Evolutionary conservation across 352 stramenopile genomes (phyloP).

Genomic region (Pythium biforme): DNA sequence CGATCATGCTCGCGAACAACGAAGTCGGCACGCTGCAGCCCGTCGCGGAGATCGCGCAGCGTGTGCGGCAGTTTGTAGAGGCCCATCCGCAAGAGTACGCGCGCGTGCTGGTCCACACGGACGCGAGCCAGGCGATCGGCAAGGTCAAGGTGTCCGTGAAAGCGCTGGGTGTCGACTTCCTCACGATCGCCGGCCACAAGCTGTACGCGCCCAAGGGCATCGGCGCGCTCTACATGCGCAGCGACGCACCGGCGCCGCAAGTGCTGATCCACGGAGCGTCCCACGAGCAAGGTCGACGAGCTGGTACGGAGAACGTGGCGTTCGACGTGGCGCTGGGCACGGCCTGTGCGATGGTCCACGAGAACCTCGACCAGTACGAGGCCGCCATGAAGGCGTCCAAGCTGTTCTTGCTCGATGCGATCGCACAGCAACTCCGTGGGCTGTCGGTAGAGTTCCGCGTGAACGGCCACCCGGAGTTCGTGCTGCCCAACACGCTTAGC

Average conservation of each 20-base stretch:
- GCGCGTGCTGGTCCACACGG: slow-evolving; percentile 93
- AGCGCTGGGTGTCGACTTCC: slow-evolving; percentile 89
- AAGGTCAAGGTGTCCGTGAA: slow-evolving; percentile 91
- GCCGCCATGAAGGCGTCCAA: slow-evolving; percentile 67
- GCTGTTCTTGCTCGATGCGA: slow-evolving; percentile 45
- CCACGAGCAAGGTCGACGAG: slow-evolving; percentile 91
- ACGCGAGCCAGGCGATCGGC: slow-evolving; percentile 95
- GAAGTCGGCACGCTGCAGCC: slow-evolving; percentile 96
- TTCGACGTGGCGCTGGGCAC: slow-evolving; percentile 93
- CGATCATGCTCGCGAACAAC: slow-evolving; percentile 99
- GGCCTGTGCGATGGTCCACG: slow-evolving; percentile 68
- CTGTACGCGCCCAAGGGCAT: slow-evolving; percentile 95
- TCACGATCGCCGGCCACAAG: slow-evolving; percentile 98
- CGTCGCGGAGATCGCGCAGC: slow-evolving; percentile 80
- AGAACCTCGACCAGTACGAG: slow-evolving; percentile 72
- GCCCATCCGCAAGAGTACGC: slow-evolving; percentile 4
- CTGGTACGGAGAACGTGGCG: slow-evolving; percentile 97
- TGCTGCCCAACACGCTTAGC: slow-evolving; percentile 96
- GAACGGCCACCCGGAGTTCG: slow-evolving; percentile 81
- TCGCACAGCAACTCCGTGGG: slow-evolving; percentile 46
- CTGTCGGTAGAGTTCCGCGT: slow-evolving; percentile 58
- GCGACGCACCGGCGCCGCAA: slow-evolving; percentile 35
- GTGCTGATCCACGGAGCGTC: slow-evolving; percentile 90
- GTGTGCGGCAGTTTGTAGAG: slow-evolving; percentile 27
- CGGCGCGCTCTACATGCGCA: slow-evolving; percentile 75